Conservation (phyloP, 2,329 filamentous ascomycete species). For the Penicillium glabrum region DNA sequence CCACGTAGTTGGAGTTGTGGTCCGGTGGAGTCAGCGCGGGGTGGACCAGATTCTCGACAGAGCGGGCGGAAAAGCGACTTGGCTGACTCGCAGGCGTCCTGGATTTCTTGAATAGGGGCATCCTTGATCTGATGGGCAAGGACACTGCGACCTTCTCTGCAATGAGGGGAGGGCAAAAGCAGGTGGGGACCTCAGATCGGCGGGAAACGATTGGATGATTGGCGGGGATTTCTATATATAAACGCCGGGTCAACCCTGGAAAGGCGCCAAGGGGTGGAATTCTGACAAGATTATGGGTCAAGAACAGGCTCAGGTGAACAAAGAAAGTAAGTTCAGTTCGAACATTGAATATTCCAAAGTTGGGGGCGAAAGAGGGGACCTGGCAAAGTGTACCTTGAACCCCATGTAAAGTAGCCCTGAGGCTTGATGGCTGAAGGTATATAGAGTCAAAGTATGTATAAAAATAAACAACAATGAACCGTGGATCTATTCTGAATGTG, state of each 20-base stretch:
- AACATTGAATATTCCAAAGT: background rate
- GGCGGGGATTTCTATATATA: background rate
- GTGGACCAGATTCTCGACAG: constrained; percentile 21
- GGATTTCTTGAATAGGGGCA: constrained; percentile 22
- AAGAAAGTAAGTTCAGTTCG: background rate
- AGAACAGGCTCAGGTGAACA: background rate
- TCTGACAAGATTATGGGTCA: background rate
- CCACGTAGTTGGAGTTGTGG: constrained; percentile 13
- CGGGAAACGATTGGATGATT: background rate
- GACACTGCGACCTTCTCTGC: background rate
- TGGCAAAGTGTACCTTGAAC: background rate
- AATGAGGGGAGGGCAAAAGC: background rate
- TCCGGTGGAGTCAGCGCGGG: constrained; percentile 19
- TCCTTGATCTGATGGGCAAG: constrained; percentile 12
- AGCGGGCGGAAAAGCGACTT: constrained; percentile 15
- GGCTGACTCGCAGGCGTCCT: constrained; percentile 17
- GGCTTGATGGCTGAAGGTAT: no score
- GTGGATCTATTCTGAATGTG: no score
- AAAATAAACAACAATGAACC: no score
- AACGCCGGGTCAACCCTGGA: background rate
- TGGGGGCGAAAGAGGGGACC: background rate
- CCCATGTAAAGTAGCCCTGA: no score
- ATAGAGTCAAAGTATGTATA: no score
- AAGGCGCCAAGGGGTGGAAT: background rate
- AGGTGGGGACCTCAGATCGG: background rate